Base-by-base conservation (phyloP, 805 yeast genomes). In the Brettanomyces bruxellensis region DNA sequence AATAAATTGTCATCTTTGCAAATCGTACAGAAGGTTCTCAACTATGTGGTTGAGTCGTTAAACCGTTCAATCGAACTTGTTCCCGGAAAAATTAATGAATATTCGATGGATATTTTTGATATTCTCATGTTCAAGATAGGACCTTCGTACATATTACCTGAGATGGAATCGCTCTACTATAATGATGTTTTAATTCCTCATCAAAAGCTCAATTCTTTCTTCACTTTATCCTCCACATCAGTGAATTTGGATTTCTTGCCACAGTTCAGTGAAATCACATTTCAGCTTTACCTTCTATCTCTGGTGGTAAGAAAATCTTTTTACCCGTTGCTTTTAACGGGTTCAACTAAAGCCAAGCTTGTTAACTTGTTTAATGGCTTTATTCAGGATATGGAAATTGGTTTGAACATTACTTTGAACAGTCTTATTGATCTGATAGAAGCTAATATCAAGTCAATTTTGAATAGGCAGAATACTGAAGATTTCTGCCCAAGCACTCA, bases 1-100 rank as follows among this genome's bases (percentile, higher is more conserved):
- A n/a, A 9, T 9, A 37, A n/a, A 14, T 18, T 28, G 35, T 35
- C 22, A 18, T 52, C 71, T 30, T 58, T 82, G 5, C 55, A 65
- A 13, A 66, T 70, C 25, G 79, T 86, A 2, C 90, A 86, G 52
- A 66, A 71, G 3, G 75, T 86, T 47, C 67, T 88, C 38, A 81
- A 80, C 52, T 76, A 85, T 14, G 75, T 82, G 6, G 83, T 87
- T 34, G 97, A 89, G 63, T 74, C 90, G 1, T 69, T 88, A 4
- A 83, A 90, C 2, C 71, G 96, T 58, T 70, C 83, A 3, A 72
- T 86, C 55, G 96, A 88, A 59, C 67, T 87, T 36, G 72, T 81
- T 0, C 86, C 91, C 1, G 67, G 68, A 25, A 79, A 75, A 48
- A 69, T 85, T 2, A 73, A 82, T 5, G 81, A 75, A 40, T 76